phyloP scores from a whole-genome alignment of 2,329 filamentous ascomycete genomes.

The Metarhizium robertsii region DNA sequence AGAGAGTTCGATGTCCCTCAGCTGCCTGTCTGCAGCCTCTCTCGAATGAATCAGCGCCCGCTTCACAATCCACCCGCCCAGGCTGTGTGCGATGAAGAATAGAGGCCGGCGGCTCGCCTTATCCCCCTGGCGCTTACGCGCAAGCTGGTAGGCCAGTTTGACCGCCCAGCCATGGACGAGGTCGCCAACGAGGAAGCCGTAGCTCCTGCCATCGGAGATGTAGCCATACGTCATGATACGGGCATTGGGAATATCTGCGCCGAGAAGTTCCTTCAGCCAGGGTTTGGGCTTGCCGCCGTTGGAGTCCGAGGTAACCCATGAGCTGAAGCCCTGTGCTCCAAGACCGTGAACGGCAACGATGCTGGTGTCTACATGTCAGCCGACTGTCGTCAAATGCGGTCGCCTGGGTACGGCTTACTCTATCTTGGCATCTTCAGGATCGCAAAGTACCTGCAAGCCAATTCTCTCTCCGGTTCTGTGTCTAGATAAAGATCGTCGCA shows the following conservation, averaged over 20 bases:
- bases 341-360: constrained; percentile 19
- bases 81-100: constrained; percentile 18
- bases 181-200: constrained; percentile 14
- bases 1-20: constrained; percentile 15
- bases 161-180: constrained; percentile 16
- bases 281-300: constrained; percentile 11
- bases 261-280: constrained; percentile 16
- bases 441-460: constrained; percentile 13
- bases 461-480: constrained; percentile 8
- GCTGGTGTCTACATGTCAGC: constrained; percentile 7
- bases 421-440: constrained; percentile 14
- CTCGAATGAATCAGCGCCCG: constrained; percentile 18
- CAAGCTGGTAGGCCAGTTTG: constrained; percentile 13
- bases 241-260: constrained; percentile 14
- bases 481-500: constrained; percentile 13
- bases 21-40: constrained; percentile 12
- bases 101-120: constrained; percentile 13
- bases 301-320: constrained; percentile 15
- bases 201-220: constrained; percentile 12
- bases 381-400: background rate
- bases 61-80: constrained; percentile 20
- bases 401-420: constrained; percentile 10
- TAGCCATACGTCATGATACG: constrained; percentile 19
- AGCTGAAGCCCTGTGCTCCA: constrained; percentile 15
- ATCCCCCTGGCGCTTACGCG: constrained; percentile 10